phyloP scores from a whole-genome alignment of 164 flowering plant species.

The Paratinospora sagittata region DNA sequence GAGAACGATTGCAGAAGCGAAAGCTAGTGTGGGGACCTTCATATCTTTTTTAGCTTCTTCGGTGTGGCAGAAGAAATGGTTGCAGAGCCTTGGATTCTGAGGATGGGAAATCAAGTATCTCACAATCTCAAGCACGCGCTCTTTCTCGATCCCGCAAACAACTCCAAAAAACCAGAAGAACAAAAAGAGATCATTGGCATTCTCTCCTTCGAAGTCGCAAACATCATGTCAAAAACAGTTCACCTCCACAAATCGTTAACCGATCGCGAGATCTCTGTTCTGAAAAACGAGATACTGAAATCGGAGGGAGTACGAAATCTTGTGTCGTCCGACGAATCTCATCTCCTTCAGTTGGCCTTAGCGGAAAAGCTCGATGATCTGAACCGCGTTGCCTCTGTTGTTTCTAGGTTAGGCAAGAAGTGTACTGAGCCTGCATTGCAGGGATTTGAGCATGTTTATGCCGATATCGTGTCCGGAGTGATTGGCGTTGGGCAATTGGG shows the following conservation, averaged over 20 bases:
- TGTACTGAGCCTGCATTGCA: constrained; percentile 72
- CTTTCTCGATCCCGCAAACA: constrained; percentile 43
- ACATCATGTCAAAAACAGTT: constrained; percentile 75
- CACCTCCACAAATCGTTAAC: constrained; percentile 68
- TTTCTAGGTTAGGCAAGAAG: constrained; percentile 84
- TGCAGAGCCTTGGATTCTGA: constrained; percentile 80
- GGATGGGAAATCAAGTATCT: constrained; percentile 88
- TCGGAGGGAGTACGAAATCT: constrained; percentile 62
- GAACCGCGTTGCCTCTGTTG: constrained; percentile 56
- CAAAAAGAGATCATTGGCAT: constrained; percentile 55
- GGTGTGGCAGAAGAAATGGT: constrained; percentile 40
- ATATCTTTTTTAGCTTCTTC: neutral
- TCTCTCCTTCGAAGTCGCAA: constrained; percentile 89
- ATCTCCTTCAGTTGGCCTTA: constrained; percentile 57
- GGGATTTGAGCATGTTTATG: constrained; percentile 91
- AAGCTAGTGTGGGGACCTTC: no score
- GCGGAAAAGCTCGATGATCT: constrained; percentile 84
- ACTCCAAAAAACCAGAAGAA: constrained; percentile 27
- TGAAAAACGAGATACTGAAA: constrained; percentile 50
- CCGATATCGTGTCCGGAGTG: constrained; percentile 57
- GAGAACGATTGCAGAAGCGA: neutral
- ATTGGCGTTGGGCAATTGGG: constrained; percentile 78
- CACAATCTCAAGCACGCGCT: constrained; percentile 70
- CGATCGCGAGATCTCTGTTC: constrained; percentile 50
- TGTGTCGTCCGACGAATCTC: constrained; percentile 52